Conservation (phyloP, 2,329 filamentous ascomycete species). For the Fusarium albidum region DNA sequence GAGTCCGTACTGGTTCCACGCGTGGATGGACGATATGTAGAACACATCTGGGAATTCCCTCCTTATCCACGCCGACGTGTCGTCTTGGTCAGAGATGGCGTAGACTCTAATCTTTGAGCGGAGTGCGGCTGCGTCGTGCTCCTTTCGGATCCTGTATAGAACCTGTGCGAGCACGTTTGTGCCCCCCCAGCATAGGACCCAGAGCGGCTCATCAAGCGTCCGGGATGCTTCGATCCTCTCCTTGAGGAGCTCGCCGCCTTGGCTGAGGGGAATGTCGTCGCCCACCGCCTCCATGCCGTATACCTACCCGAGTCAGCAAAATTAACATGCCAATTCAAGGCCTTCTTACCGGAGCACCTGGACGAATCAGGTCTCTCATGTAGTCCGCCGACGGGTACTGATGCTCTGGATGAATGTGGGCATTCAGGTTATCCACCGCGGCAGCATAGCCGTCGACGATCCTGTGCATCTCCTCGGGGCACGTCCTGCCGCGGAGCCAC, state of each 20-base stretch:
- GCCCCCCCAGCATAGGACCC: constrained; percentile 60
- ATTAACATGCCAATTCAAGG: neutral
- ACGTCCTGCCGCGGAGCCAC: constrained; percentile 29
- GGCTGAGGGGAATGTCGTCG: constrained; percentile 38
- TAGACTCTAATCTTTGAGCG: constrained; percentile 56
- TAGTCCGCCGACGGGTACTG: constrained; percentile 49
- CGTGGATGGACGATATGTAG: constrained; percentile 63
- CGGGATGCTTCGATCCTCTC: constrained; percentile 28
- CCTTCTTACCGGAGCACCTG: constrained; percentile 44
- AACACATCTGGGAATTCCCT: constrained; percentile 60
- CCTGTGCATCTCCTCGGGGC: constrained; percentile 50
- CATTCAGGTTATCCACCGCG: constrained; percentile 55
- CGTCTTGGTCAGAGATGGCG: constrained; percentile 66
- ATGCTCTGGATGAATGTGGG: constrained; percentile 52
- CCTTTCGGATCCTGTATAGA: constrained; percentile 47
- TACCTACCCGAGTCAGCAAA: constrained; percentile 14
- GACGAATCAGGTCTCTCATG: constrained; percentile 44
- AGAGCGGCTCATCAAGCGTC: constrained; percentile 24
- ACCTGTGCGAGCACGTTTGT: constrained; percentile 60
- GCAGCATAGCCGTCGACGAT: constrained; percentile 53
- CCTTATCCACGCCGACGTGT: constrained; percentile 63
- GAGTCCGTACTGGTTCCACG: constrained; percentile 60
- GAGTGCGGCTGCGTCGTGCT: constrained; percentile 42
- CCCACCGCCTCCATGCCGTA: constrained; percentile 44
- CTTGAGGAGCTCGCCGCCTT: constrained; percentile 53